phyloP scores from a whole-genome alignment of 2,329 filamentous ascomycete species.

The Microcyclospora pomicola region DNA sequence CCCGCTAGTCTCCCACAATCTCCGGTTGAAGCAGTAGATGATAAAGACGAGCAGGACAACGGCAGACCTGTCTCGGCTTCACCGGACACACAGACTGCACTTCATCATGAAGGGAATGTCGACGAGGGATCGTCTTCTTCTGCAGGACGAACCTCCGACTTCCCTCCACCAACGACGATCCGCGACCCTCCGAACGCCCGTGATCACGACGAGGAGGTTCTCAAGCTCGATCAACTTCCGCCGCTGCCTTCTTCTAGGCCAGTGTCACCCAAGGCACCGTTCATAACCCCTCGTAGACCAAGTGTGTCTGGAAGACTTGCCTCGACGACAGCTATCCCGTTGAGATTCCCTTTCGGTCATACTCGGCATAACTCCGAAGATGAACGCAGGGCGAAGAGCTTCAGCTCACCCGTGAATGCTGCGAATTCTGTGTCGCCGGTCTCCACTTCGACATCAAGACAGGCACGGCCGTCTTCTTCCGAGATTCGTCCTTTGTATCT shows the following conservation, averaged over 20 bases:
- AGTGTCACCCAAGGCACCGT: not conserved
- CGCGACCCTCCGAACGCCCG: not conserved
- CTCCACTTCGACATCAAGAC: conserved; percentile 9
- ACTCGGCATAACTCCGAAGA: conserved; percentile 7
- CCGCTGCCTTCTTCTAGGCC: not conserved
- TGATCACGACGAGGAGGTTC: not conserved
- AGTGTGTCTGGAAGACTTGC: conserved; percentile 5
- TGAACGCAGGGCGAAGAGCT: conserved; percentile 8
- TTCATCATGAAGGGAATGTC: no score
- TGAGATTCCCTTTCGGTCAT: conserved; percentile 21
- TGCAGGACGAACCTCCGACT: not conserved
- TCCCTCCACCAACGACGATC: not conserved
- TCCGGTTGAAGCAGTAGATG: conserved; percentile 13
- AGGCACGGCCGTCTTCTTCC: conserved; percentile 13
- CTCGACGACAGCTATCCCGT: conserved; percentile 23
- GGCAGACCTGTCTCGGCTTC: conserved; percentile 21
- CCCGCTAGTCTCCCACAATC: conserved; percentile 20
- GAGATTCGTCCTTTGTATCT: conserved; percentile 76
- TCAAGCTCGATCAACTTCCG: not conserved
- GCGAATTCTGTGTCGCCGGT: conserved; percentile 10
- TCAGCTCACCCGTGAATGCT: conserved; percentile 12
- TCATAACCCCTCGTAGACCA: conserved; percentile 2
- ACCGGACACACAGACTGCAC: conserved; percentile 6
- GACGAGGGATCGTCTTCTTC: no score
- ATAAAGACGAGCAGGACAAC: conserved; percentile 16